A percentile compares a stretch with the other conserved stretches of the same genome.
Conservation (phyloP, 257 asterid genomes). For the Solanum virginianum region DNA sequence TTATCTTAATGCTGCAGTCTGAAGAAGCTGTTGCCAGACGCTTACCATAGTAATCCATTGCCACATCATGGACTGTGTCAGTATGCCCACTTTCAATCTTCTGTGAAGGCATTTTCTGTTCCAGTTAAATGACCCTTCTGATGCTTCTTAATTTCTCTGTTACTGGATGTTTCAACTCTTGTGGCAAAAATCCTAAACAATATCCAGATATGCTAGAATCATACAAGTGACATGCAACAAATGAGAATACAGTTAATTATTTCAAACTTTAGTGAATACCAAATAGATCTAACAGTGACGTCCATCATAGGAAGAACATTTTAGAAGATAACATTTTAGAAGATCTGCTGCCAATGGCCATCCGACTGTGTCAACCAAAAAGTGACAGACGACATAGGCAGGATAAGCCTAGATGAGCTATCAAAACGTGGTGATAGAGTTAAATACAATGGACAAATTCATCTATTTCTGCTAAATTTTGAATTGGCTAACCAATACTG, state of each 20-base stretch:
- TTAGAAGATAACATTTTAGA: not conserved
- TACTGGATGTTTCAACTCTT: not conserved
- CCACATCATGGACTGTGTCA: conserved; percentile 53
- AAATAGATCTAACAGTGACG: not conserved
- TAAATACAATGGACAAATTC: not conserved
- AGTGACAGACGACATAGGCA: not conserved
- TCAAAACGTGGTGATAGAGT: not conserved
- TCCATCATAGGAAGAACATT: not conserved
- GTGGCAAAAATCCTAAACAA: not conserved
- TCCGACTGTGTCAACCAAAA: not conserved
- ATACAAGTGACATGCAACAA: not conserved
- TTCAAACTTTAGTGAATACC: too few relatives aligned
- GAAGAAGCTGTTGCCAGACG: conserved; percentile 77
- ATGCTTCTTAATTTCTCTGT: not conserved
- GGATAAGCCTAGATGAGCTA: not conserved
- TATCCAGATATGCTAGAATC: not conserved
- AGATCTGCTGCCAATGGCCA: not conserved
- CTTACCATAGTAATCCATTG: conserved; percentile 69
- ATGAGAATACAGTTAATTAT: not conserved
- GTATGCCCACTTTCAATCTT: conserved; percentile 69
- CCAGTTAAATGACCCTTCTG: not conserved
- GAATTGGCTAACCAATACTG: not conserved
- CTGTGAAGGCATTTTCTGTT: conserved; percentile 45
- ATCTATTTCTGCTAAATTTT: not conserved
- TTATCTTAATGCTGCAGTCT: conserved; percentile 49